Evolutionary conservation across 2,329 filamentous ascomycete species (phyloP), one percentile per base, ranked within the genome.

Genomic region (Juglanconis sp.): DNA sequence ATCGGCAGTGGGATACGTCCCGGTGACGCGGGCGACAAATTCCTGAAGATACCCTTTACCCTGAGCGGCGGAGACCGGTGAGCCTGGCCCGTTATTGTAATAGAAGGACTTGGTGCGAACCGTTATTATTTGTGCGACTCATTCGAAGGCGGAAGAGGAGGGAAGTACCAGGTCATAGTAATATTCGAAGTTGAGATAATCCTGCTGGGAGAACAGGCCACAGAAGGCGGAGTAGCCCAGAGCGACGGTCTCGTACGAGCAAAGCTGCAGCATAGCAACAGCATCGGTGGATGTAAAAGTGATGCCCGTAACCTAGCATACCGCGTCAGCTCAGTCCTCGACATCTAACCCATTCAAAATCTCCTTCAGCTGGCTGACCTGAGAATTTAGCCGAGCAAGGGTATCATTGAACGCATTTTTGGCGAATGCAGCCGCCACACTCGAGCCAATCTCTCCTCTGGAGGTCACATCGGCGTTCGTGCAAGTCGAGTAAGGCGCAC

Each of bases 151-250:
- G 68, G 8, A 66, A 69, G 48, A 56, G 63, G 68, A 69, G 64
- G 70, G 71, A 66, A 76, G 68, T 59, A 72, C 72, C 35, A 79
- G 65, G 59, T 79, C 76, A 63, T 71, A 76, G 65, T 71, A 76
- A 65, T 79, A 78, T 55, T 78, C 76, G 57, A 73, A 77, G 61
- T 76, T 76, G 9, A 77, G 35, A 60, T 74, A 79, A 59, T 79
- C 76, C 57, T 77, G 65, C 49, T 77, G 68, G 51, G 66, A 75
- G 66, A 78, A 79, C 9, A 79, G 68, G 5, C 60, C 48, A 63
- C 76, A 79, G 68, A 78, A 78, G 3, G 71, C 66, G 0, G 76
- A 77, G 64, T 76, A 78, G 31, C 76, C 76, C 2, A 78, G 71
- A 0, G 75, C 74, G 34, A 70, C 63, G 0, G 70, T 72, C 61